These are phyloP conservation scores for Exophiala sideris DNA, from an alignment of 2,329 filamentous ascomycete genomes.

Conservation along the genomic window DNA sequence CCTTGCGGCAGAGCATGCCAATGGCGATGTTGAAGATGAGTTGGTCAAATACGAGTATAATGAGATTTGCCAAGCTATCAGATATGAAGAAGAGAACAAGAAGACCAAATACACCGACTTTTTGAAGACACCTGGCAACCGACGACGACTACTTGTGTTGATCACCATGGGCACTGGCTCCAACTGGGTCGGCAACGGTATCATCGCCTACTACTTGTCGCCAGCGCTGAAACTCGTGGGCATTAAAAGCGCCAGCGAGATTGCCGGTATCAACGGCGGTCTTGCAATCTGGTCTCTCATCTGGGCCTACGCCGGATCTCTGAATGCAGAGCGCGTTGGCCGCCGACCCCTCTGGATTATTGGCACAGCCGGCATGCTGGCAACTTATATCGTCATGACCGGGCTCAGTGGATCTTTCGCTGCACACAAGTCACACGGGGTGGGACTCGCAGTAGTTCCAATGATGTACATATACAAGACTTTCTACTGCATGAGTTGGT, in stretches of 20 bases:
- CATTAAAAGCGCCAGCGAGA: constrained; percentile 53
- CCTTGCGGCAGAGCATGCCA: constrained; percentile 42
- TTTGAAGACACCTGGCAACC: constrained; percentile 30
- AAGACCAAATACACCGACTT: constrained; percentile 48
- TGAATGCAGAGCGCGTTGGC: constrained; percentile 55
- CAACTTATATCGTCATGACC: no score
- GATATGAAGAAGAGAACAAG: constrained; percentile 69
- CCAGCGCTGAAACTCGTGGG: constrained; percentile 46
- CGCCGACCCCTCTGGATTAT: constrained; percentile 56
- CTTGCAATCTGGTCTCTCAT: constrained; percentile 60
- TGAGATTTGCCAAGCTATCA: constrained; percentile 64
- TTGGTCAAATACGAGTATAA: constrained; percentile 66
- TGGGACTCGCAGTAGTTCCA: no score
- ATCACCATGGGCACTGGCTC: constrained; percentile 54
- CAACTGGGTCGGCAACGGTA: constrained; percentile 55
- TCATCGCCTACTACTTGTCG: constrained; percentile 38
- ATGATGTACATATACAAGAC: no score
- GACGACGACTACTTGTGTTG: constrained; percentile 53
- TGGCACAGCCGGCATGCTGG: constrained; percentile 38
- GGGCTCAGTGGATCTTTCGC: no score
- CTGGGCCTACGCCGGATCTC: constrained; percentile 55
- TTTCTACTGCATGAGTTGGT: no score
- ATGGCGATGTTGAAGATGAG: constrained; percentile 46
- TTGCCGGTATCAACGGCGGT: constrained; percentile 50
- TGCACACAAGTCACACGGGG: no score